Conservation (phyloP, 192 early-diverging fungal genomes). For the Coemansia sp. region DNA sequence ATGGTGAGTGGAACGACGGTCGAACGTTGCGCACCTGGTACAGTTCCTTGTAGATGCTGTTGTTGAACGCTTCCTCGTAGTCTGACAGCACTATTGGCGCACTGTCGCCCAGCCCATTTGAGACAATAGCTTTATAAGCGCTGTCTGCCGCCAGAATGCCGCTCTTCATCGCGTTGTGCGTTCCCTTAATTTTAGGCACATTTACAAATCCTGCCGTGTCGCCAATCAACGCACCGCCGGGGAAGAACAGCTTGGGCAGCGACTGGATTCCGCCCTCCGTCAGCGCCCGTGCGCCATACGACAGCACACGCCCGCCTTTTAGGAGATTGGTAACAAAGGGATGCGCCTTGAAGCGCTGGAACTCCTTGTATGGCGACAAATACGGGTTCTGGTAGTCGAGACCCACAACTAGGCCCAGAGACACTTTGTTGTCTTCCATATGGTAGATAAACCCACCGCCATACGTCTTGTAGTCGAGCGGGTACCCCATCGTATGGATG, state of each 20-base stretch:
- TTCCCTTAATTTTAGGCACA: constrained; percentile 98
- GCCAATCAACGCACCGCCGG: constrained; percentile 94
- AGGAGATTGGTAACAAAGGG: constrained; percentile 79
- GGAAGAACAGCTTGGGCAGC: constrained; percentile 90
- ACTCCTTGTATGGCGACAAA: constrained; percentile 93
- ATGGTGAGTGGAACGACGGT: constrained; percentile 87
- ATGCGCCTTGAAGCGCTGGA: constrained; percentile 95
- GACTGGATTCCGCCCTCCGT: constrained; percentile 97
- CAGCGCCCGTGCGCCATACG: constrained; percentile 95
- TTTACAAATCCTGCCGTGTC: constrained; percentile 96
- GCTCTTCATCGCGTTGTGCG: constrained; percentile 99
- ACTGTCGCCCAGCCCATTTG: constrained; percentile 38
- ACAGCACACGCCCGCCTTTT: constrained; percentile 85
- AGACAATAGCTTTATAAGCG: constrained; percentile 68
- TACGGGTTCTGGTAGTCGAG: constrained; percentile 97
- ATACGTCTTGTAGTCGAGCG: constrained; percentile 87
- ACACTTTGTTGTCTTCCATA: constrained; percentile 83
- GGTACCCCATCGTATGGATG: constrained; percentile 88
- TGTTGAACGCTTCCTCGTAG: constrained; percentile 83
- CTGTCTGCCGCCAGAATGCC: constrained; percentile 96
- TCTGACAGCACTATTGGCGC: constrained; percentile 67
- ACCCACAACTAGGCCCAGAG: constrained; percentile 86
- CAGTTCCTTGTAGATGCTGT: constrained; percentile 91
- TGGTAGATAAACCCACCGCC: constrained; percentile 96
- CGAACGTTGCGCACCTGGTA: constrained; percentile 88